phyloP scores from a whole-genome alignment of 257 asterid genomes.

The Capsicum pubescens region DNA sequence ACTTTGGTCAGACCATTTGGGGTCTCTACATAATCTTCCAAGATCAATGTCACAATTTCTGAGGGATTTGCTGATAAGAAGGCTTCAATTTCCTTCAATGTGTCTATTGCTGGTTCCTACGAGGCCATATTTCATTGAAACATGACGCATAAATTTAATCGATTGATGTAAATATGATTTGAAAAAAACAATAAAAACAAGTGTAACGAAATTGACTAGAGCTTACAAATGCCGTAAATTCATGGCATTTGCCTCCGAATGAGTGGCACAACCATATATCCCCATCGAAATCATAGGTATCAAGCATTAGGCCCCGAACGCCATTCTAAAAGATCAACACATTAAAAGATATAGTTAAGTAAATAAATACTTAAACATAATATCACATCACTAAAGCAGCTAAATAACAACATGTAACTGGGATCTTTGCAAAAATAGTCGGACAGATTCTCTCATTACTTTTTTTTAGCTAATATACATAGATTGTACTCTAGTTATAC shows the following conservation, averaged over 20 bases:
- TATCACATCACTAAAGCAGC: too few relatives aligned
- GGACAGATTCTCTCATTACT: too few relatives aligned
- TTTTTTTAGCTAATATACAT: too few relatives aligned
- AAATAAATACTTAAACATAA: neutral
- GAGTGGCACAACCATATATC: conserved; percentile 93
- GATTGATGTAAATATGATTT: neutral
- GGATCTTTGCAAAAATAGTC: too few relatives aligned
- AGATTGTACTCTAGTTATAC: too few relatives aligned
- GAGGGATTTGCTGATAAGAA: conserved; percentile 72
- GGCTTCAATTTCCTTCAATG: conserved; percentile 66
- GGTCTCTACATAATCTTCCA: conserved; percentile 78
- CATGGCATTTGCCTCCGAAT: conserved; percentile 74
- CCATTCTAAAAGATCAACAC: conserved; percentile 55
- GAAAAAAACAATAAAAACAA: too few relatives aligned
- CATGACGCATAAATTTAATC: neutral
- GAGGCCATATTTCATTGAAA: neutral
- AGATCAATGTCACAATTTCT: conserved; percentile 77
- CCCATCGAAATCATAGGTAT: conserved; percentile 72
- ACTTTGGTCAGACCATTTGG: conserved; percentile 76
- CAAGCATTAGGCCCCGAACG: conserved; percentile 90
- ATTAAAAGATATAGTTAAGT: neutral
- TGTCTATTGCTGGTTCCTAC: conserved; percentile 64
- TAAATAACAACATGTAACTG: neutral
- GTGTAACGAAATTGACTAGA: too few relatives aligned
- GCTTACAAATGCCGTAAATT: conserved; percentile 76